Base-by-base conservation (phyloP, 2,329 filamentous ascomycete species). In the Aspergillus spinulosporus region DNA sequence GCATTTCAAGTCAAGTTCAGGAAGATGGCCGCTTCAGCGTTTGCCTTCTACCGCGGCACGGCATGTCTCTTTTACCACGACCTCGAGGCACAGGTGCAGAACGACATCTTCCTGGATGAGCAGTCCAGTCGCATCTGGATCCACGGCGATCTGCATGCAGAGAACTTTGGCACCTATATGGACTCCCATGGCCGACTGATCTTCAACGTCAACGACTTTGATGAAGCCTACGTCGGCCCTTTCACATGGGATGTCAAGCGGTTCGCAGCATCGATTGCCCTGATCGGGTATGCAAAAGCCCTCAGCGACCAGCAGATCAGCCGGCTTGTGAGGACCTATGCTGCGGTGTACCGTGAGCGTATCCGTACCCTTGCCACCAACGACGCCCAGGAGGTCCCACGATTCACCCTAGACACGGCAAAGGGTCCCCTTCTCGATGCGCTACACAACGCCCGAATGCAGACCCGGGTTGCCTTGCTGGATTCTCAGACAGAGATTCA, bases 161-260 rank as follows among this genome's bases (percentile, higher is more conserved):
- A 63, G 47, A 63, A 63, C 49, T 63, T 63, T 21, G 61, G 61
- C 54, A 62, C 61, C 2, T 63, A 62, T 42, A 63, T 63, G 61
- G 58, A 63, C 49, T 60, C 60, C 11, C 29, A 63, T 37, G 61
- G 61, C n/a, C 58, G 57, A 3, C 44, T 63, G 26, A 56, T 63
- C 28, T 63, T 63, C 55, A 62, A 63, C 49, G 61, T 63, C 21
- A 63, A 63, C 28, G 61, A 63, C 58, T 63, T 63, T 31, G 61
- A 63, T 45, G 61, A 63, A 39, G 61, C 61, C 9, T 63, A 60
- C 29, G 57, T 63, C 26, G 61, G 61, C n/a, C 61, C 61, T 12
- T 63, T 63, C 21, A 55, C 59, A 28, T 62, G 59, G 59, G 61
- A 63, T n/a, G 34, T 63, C 34, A 60, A 63, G 36, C 61, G 61